phyloP scores from a whole-genome alignment of 768 basidiomycete genomes.

The Suillus placidus region DNA sequence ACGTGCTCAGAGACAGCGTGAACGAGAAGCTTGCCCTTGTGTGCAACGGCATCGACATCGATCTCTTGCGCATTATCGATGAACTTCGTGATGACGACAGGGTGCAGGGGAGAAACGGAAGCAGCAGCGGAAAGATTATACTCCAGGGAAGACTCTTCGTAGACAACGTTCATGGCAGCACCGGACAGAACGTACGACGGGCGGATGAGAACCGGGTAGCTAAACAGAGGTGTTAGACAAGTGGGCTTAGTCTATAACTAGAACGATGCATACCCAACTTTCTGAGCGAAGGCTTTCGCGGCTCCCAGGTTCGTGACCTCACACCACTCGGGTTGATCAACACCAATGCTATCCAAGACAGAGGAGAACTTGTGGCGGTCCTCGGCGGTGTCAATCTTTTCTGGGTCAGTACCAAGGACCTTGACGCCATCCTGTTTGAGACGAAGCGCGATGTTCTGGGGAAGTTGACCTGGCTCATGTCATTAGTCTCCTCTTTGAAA shows the following conservation, averaged over 20 bases:
- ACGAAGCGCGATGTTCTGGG: conserved; percentile 97
- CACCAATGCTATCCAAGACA: conserved; percentile 90
- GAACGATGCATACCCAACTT: conserved; percentile 58
- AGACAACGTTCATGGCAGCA: conserved; percentile 99
- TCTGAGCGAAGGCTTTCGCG: conserved; percentile 88
- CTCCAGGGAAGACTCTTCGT: conserved; percentile 85
- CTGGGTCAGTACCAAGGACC: conserved; percentile 95
- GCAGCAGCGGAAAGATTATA: conserved; percentile 97
- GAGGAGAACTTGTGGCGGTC: conserved; percentile 99
- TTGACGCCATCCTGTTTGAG: conserved; percentile 89
- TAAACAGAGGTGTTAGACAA: conserved; percentile 30
- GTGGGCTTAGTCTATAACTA: conserved; percentile 26
- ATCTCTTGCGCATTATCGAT: conserved; percentile 98
- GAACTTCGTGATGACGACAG: conserved; percentile 98
- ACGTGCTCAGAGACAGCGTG: conserved; percentile 99
- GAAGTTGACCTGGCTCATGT: conserved; percentile 76
- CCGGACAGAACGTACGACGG: conserved; percentile 99
- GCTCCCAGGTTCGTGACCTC: conserved; percentile 88
- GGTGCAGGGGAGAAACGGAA: conserved; percentile 93
- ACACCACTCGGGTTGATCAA: conserved; percentile 96
- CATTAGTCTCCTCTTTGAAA: not conserved
- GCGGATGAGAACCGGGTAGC: conserved; percentile 96
- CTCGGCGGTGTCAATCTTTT: conserved; percentile 94
- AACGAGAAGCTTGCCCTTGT: conserved; percentile 88
- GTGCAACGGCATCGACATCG: conserved; percentile 95